Evolutionary conservation across 768 basidiomycete species (phyloP).

Genomic region (Rossbeevera mucosa): DNA sequence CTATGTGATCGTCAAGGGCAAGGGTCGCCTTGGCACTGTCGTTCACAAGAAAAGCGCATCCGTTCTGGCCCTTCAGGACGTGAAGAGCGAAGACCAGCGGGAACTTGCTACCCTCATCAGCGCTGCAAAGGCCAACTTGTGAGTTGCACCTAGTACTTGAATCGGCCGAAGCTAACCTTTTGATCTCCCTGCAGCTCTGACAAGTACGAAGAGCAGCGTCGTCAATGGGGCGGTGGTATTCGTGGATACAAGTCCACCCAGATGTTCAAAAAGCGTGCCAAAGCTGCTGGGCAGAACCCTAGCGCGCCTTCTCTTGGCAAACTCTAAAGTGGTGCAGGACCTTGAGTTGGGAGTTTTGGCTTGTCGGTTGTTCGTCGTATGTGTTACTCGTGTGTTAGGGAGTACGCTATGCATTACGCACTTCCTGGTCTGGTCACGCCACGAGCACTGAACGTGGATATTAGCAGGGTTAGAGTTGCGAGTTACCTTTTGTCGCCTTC

Average conservation of each 20-base stretch:
- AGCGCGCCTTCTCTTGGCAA: constrained; percentile 55
- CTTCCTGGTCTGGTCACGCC: constrained; percentile 7
- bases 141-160: constrained; percentile 31
- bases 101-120: constrained; percentile 90
- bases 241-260: constrained; percentile 93
- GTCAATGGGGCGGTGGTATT: constrained; percentile 94
- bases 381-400: constrained; percentile 16
- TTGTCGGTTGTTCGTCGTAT: constrained; percentile 11
- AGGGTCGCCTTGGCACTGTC: constrained; percentile 95
- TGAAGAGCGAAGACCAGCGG: constrained; percentile 89
- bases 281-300: constrained; percentile 73
- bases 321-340: constrained; percentile 42
- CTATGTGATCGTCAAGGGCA: constrained; percentile 97
- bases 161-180: background rate
- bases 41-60: constrained; percentile 99
- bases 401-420: constrained; percentile 16
- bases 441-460: constrained; percentile 1
- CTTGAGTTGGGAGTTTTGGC: background rate
- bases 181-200: constrained; percentile 51
- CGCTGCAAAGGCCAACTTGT: constrained; percentile 98
- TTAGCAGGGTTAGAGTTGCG: background rate
- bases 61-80: constrained; percentile 87
- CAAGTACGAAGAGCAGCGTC: constrained; percentile 89
- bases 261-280: constrained; percentile 92
- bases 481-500: background rate